phyloP scores from a whole-genome alignment of 2,329 filamentous ascomycete species.

The Fusarium denticulatum region DNA sequence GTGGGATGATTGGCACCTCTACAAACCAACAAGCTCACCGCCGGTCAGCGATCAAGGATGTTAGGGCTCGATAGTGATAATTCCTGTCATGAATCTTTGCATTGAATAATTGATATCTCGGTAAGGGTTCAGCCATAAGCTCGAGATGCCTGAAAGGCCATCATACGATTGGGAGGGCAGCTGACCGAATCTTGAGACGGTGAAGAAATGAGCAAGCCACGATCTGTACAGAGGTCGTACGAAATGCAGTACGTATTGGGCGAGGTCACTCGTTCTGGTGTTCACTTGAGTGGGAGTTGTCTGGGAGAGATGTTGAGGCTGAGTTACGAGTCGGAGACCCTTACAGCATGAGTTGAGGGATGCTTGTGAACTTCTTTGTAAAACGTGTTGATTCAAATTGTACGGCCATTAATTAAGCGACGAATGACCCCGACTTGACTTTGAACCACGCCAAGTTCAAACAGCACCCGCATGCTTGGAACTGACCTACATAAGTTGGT shows the following conservation, averaged over 20 bases:
- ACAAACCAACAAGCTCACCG: slow-evolving; percentile 34
- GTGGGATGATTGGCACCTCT: slow-evolving; percentile 37
- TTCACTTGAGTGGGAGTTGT: neutral
- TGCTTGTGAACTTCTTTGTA: neutral
- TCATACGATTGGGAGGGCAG: slow-evolving; percentile 39
- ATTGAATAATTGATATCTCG: slow-evolving; percentile 7
- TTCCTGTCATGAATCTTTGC: slow-evolving; percentile 1
- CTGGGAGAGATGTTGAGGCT: slow-evolving; percentile 5
- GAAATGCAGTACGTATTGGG: slow-evolving; percentile 32
- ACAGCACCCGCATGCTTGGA: neutral
- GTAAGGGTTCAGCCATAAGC: slow-evolving; percentile 9
- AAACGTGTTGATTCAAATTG: neutral
- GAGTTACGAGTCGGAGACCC: neutral
- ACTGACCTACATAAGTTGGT: slow-evolving; percentile 3
- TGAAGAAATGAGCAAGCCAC: slow-evolving; percentile 39
- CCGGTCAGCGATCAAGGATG: slow-evolving; percentile 31
- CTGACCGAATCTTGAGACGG: slow-evolving; percentile 40
- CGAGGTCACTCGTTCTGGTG: slow-evolving; percentile 6
- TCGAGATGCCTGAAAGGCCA: slow-evolving; percentile 20
- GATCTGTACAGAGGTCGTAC: slow-evolving; percentile 32
- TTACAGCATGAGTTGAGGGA: neutral
- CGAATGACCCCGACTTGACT: neutral
- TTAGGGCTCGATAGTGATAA: slow-evolving; percentile 2
- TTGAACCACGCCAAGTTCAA: neutral
- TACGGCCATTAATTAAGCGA: neutral